phyloP scores from a whole-genome alignment of 495 filamentous ascomycete genomes.

The Penicillium steckii region DNA sequence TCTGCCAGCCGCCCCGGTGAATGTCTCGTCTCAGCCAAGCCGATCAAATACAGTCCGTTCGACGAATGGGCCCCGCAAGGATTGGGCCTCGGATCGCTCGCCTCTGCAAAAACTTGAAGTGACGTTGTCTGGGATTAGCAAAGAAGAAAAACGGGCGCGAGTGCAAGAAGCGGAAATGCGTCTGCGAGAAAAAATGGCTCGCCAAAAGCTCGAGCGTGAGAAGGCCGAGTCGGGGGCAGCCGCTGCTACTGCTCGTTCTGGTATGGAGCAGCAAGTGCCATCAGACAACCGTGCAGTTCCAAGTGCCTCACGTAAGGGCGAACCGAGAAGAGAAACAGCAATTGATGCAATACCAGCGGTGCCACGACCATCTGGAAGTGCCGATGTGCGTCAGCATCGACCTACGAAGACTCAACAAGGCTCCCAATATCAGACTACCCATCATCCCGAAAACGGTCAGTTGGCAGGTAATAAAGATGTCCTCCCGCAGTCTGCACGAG shows the following conservation, averaged over 20 bases:
- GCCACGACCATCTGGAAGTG: constrained; percentile 8
- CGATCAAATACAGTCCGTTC: constrained; percentile 41
- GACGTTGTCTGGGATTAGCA: constrained; percentile 83
- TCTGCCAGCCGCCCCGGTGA: not conserved
- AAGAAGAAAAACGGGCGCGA: constrained; percentile 82
- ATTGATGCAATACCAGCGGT: not conserved
- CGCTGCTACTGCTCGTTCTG: constrained; percentile 10
- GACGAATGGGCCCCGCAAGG: constrained; percentile 24
- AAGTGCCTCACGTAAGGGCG: not conserved
- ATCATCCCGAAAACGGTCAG: constrained; percentile 15
- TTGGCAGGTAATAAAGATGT: constrained; percentile 16
- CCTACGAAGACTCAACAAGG: constrained; percentile 17
- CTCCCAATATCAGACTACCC: constrained; percentile 16
- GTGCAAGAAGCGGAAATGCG: constrained; percentile 74
- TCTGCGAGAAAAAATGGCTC: constrained; percentile 48
- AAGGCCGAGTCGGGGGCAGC: constrained; percentile 18
- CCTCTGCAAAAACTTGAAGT: constrained; percentile 90
- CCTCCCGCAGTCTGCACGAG: constrained; percentile 12
- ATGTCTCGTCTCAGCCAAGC: constrained; percentile 17
- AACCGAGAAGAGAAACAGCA: constrained; percentile 2
- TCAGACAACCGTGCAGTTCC: constrained; percentile 1
- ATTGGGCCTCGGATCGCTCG: constrained; percentile 75
- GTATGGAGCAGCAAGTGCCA: constrained; percentile 6
- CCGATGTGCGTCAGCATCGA: constrained; percentile 12
- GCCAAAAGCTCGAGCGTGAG: constrained; percentile 27